Evolutionary conservation across 148 eudicot genomes (phyloP).

Genomic region (Polygonum aviculare): DNA sequence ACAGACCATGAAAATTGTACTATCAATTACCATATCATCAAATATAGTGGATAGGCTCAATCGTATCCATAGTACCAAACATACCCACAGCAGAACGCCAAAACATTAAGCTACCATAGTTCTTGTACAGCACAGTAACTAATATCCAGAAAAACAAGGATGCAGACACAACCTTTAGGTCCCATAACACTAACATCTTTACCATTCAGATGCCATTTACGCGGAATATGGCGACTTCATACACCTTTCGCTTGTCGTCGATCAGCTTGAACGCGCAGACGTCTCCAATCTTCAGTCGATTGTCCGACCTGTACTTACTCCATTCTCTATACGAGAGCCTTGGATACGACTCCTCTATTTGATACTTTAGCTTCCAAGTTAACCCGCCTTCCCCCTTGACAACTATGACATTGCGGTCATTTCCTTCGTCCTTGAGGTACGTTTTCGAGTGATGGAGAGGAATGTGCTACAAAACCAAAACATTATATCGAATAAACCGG

Average conservation of each 20-base stretch:
- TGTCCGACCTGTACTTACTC: not conserved
- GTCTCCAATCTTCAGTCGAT: not conserved
- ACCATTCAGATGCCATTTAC: not conserved
- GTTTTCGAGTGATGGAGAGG: not conserved
- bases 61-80: too few relatives aligned
- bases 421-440: not conserved
- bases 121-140: not conserved
- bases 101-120: too few relatives aligned
- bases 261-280: not conserved
- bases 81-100: too few relatives aligned
- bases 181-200: not conserved
- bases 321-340: not conserved
- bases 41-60: too few relatives aligned
- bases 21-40: too few relatives aligned
- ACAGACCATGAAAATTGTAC: too few relatives aligned
- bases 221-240: not conserved
- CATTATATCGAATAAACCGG: not conserved
- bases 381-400: not conserved
- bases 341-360: not conserved
- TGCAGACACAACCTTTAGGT: not conserved
- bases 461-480: not conserved
- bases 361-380: not conserved
- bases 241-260: not conserved
- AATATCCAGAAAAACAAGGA: not conserved
- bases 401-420: not conserved